Percentiles rank a stretch among this genome's conserved stretches.
Evolutionary conservation across 2,329 filamentous ascomycete species (phyloP).

Genomic region (Helotiales sp.): DNA sequence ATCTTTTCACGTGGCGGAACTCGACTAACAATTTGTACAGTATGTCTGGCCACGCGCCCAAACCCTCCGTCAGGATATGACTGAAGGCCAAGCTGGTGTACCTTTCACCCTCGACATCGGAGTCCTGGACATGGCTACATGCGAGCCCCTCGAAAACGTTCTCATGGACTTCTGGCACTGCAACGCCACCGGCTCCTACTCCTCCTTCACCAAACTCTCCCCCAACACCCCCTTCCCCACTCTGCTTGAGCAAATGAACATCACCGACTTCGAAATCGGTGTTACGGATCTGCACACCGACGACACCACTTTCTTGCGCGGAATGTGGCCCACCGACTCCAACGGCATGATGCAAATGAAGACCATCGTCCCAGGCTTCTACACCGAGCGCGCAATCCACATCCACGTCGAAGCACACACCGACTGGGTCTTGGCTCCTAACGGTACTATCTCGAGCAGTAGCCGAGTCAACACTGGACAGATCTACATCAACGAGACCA

Average conservation of each 20-base stretch:
- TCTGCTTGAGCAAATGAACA: slow-evolving; percentile 25
- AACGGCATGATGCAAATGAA: slow-evolving; percentile 44
- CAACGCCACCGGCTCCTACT: slow-evolving; percentile 49
- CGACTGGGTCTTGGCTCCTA: slow-evolving; percentile 37
- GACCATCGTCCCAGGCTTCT: slow-evolving; percentile 45
- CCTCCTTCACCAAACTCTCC: slow-evolving; percentile 26
- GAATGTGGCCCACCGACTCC: slow-evolving; percentile 41
- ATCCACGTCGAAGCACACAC: slow-evolving; percentile 49
- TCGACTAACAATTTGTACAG: not conserved
- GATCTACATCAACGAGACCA: slow-evolving; percentile 61
- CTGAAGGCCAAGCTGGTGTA: slow-evolving; percentile 38
- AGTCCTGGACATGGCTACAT: slow-evolving; percentile 41
- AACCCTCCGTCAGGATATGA: slow-evolving; percentile 37
- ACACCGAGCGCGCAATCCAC: slow-evolving; percentile 45
- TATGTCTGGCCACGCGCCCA: slow-evolving; percentile 39
- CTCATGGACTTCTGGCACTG: slow-evolving; percentile 43
- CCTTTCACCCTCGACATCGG: slow-evolving; percentile 38
- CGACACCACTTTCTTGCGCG: slow-evolving; percentile 38
- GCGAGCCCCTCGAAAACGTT: slow-evolving; percentile 38
- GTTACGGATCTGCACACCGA: not conserved
- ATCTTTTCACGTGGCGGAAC: not conserved
- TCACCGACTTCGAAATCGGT: slow-evolving; percentile 1
- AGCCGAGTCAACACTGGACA: slow-evolving; percentile 57
- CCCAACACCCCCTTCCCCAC: slow-evolving; percentile 12
- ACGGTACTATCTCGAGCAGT: slow-evolving; percentile 50